Evolutionary conservation across 1,139 yeast species (phyloP).

Genomic region (Schwanniomyces etchellsii): DNA sequence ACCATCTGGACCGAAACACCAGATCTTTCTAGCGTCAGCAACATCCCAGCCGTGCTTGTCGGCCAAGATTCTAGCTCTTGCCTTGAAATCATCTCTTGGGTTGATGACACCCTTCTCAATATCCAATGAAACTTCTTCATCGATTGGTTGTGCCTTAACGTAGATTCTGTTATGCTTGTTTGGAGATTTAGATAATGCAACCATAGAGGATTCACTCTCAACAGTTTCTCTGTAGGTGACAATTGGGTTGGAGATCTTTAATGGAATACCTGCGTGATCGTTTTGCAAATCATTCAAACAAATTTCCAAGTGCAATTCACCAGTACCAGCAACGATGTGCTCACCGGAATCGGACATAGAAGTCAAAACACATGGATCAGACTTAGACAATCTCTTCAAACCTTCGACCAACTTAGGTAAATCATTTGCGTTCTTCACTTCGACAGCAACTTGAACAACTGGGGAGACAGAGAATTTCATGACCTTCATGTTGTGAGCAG

Average conservation of each 20-base stretch:
- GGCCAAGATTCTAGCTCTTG: conserved; percentile 98
- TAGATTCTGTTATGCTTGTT: conserved; percentile 99
- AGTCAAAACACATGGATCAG: conserved; percentile 97
- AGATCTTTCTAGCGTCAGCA: conserved; percentile 99
- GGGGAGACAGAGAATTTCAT: conserved; percentile 99
- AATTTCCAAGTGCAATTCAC: conserved; percentile 99
- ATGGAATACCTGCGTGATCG: conserved; percentile 99
- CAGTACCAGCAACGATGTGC: conserved; percentile 99
- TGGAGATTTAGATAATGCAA: conserved; percentile 98
- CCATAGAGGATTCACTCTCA: conserved; percentile 86
- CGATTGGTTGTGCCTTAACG: conserved; percentile 94
- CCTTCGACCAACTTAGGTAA: conserved; percentile 99
- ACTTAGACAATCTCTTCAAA: conserved; percentile 99
- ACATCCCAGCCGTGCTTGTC: conserved; percentile 99
- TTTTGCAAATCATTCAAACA: conserved; percentile 94
- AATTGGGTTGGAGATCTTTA: conserved; percentile 95
- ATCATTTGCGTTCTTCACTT: conserved; percentile 98
- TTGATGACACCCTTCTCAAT: conserved; percentile 88
- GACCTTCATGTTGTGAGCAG: conserved; percentile 99
- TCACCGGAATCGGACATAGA: conserved; percentile 93
- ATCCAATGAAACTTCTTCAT: conserved; percentile 88
- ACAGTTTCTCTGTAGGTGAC: conserved; percentile 99
- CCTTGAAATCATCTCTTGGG: conserved; percentile 98
- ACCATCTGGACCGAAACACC: conserved; percentile 99
- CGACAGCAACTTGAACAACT: conserved; percentile 99